Conservation (phyloP, 352 stramenopile species). For the Globisporangium nodosum region DNA sequence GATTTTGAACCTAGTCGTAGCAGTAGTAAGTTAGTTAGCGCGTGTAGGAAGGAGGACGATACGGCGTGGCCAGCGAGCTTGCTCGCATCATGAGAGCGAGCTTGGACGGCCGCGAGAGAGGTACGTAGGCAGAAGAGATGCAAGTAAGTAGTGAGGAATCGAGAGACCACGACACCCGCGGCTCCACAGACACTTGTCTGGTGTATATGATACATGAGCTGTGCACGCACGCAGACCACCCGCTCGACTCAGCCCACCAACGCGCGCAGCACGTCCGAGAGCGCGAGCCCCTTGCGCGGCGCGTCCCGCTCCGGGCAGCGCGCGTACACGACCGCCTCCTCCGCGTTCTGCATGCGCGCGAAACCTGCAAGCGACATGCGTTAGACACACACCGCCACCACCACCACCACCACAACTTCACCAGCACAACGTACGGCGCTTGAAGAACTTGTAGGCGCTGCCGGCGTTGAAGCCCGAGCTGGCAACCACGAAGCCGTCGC, state of each 20-base stretch:
- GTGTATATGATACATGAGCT: neutral
- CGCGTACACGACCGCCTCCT: constrained; percentile 17
- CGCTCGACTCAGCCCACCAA: constrained; percentile 2
- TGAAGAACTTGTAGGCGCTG: constrained; percentile 63
- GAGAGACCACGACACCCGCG: neutral
- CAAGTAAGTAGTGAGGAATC: neutral
- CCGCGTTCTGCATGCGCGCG: constrained; percentile 14
- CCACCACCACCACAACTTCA: neutral
- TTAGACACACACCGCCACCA: neutral
- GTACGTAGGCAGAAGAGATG: neutral
- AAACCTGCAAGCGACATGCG: constrained; percentile 15
- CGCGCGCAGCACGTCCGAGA: constrained; percentile 2
- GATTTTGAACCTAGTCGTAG: neutral
- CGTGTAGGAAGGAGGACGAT: neutral
- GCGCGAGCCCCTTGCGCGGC: constrained; percentile 1
- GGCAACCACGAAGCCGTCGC: constrained; percentile 40
- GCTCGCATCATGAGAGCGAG: neutral
- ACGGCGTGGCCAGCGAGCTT: neutral
- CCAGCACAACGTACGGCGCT: constrained; percentile 39
- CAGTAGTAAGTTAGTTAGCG: neutral
- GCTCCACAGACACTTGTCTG: neutral
- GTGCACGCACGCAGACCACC: neutral
- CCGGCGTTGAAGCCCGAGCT: constrained; percentile 51
- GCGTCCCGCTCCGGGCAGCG: constrained; percentile 10
- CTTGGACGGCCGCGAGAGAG: neutral